Evolutionary conservation across 495 filamentous ascomycete genomes (phyloP), one percentile per base, ranked within the genome.

Genomic region (Daldinia caldariorum): DNA sequence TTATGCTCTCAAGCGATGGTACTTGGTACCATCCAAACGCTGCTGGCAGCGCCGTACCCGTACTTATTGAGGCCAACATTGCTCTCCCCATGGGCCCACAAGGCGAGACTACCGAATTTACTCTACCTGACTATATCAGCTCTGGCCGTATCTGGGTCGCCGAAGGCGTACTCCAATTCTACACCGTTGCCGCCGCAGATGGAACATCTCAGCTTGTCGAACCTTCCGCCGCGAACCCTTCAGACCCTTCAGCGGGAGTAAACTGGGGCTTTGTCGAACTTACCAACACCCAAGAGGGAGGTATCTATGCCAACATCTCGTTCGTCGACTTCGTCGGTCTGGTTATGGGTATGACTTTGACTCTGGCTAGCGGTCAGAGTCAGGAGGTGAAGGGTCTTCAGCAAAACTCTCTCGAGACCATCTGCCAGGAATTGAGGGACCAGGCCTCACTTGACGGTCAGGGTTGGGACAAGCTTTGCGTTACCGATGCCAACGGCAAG

Each of bases 211-310:
- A 55, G 18, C 71, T 83, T 4, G 79, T 82, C 57, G 78, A 83
- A 66, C 83, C 81, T 6, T 78, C 82, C 0, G 72, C 76, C 32
- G 72, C 72, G 16, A 84, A 84, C 74, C 79, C 80, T 8, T 65
- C 58, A 3, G 82, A 84, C 50, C 81, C 82, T 26, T 81, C 73
- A 7, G 72, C 79, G 4, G 78, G 45, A 6, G 58, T 82, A 34
- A 81, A 79, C 69, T 84, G 81, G 82, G 82, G 82, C 41, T 84
- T 83, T 49, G 78, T 83, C 60, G 82, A 84, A 63, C 74, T 84
- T 14, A 80, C 79, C 13, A 78, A 80, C 58, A 81, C 73, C 0
- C 69, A 70, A n/a, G 70, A 76, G 45, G 63, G 63, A 18, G 78
- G 76, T 4, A 74, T 84, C 18, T 84, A 71, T 29, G 80, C 79